Base-by-base conservation (phyloP, 306 rosid genomes). In the Vigna mungo region DNA sequence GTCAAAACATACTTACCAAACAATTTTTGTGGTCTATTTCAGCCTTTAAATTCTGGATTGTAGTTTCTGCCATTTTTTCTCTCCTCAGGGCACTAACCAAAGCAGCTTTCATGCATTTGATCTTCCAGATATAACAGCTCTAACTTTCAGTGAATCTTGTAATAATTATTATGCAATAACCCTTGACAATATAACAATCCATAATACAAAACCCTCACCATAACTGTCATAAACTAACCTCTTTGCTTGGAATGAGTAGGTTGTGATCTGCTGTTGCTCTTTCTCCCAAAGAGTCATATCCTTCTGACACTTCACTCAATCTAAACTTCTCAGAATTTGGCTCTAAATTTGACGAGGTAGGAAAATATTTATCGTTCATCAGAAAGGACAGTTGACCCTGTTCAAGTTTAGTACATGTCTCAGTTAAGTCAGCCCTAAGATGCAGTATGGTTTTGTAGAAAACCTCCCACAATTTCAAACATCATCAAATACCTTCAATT, bases 311-410 rank as follows among this genome's bases (percentile, higher is more conserved):
- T 47, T 83, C 80, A 82, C 68, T 74, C 70, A 80, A 60, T 83
- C 84, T 83, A 81, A 72, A 73, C 67, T 89, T 82, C 78, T 88
- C 86, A 66, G 68, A 49, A 89, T 81, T 79, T 81, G 85, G 84
- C 83, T 85, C 78, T 66, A 78, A 64, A 82, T 85, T 92, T 73
- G 90, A 81, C 41, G 87, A 70, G 46, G 77, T 76, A 53, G 83
- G 66, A 71, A 74, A 68, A 72, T 43, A 37, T 36, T 82, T 81
- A 46, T 86, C 83, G 72, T 88, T 88, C 89, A 86, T 91, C 69
- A 92, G 83, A 79, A 89, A 74, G 78, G 96, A 90, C 63, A 95
- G 79, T 76, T 90, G 97, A 53, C 91, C 84, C 95, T 95, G 90
- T 83, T 81, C 71, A 74, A 60, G 54, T 89, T 81, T 49, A 64